Evolutionary conservation across 1,284 basidiomycete species (phyloP).

Genomic region (Testicularia cyperi): DNA sequence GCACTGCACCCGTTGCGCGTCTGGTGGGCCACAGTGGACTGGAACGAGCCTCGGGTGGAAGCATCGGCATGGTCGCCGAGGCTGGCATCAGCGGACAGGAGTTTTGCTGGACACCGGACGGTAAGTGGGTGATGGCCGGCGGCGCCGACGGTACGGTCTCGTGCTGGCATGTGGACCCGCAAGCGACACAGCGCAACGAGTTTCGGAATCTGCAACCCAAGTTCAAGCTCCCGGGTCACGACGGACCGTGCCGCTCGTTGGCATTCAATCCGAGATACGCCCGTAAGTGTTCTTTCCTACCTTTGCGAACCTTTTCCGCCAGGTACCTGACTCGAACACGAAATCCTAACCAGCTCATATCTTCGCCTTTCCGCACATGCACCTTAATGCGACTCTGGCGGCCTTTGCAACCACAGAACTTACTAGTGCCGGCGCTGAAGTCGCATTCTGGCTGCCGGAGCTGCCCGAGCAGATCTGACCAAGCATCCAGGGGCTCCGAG

Average conservation of each 20-base stretch:
- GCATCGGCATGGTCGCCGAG: conserved; percentile 47
- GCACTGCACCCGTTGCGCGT: conserved; percentile 31
- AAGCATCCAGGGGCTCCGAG: too few relatives aligned
- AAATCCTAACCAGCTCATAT: too few relatives aligned
- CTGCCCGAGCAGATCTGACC: conserved; percentile 18
- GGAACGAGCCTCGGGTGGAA: conserved; percentile 28
- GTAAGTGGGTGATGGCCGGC: conserved; percentile 49
- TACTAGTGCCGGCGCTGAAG: conserved; percentile 43
- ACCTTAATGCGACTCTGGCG: too few relatives aligned
- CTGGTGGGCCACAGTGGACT: conserved; percentile 50
- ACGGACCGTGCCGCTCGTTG: conserved; percentile 31
- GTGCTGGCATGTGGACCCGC: conserved; percentile 42
- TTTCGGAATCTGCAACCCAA: conserved; percentile 15
- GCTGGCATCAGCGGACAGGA: conserved; percentile 56
- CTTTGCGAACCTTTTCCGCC: too few relatives aligned
- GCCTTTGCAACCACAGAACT: conserved; percentile 43
- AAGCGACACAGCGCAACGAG: conserved; percentile 18
- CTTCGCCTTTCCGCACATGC: too few relatives aligned
- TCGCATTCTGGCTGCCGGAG: conserved; percentile 56
- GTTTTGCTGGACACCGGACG: conserved; percentile 53
- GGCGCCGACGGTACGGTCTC: conserved; percentile 19
- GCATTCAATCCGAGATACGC: conserved; percentile 54
- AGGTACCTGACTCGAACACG: too few relatives aligned
- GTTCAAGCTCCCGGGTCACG: conserved; percentile 39
- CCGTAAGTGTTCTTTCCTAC: conserved; percentile 43